Evolutionary conservation across 1,284 basidiomycete species (phyloP).

Genomic region (Cryptococcus sp.): DNA sequence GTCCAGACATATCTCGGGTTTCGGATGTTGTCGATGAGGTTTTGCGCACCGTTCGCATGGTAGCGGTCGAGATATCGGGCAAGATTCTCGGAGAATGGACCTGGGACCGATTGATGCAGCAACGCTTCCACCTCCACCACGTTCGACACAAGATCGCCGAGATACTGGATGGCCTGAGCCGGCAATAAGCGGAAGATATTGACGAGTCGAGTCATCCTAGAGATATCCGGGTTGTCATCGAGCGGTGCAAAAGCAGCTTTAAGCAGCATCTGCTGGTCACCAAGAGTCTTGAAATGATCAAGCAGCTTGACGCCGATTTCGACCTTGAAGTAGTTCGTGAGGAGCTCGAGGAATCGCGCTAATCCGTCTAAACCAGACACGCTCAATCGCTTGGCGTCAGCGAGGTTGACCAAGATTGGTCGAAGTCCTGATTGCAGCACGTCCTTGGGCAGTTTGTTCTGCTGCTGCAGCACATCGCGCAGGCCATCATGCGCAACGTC

Average conservation of each 20-base stretch:
- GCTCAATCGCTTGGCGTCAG: constrained; percentile 91
- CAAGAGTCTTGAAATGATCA: constrained; percentile 90
- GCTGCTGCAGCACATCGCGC: constrained; percentile 82
- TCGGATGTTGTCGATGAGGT: constrained; percentile 78
- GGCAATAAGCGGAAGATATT: constrained; percentile 97
- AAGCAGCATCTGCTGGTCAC: constrained; percentile 74
- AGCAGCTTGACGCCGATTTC: constrained; percentile 98
- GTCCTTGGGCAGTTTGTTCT: constrained; percentile 92
- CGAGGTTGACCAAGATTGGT: constrained; percentile 96
- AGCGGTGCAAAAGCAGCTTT: constrained; percentile 76
- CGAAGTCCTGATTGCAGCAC: constrained; percentile 91
- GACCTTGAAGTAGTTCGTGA: constrained; percentile 99
- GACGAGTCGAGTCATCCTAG: constrained; percentile 88
- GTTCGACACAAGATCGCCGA: constrained; percentile 79
- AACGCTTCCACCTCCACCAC: constrained; percentile 93
- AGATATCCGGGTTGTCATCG: constrained; percentile 86
- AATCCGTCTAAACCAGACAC: constrained; percentile 94
- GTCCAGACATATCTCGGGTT: constrained; percentile 76
- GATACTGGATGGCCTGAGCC: constrained; percentile 87
- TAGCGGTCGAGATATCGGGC: constrained; percentile 91
- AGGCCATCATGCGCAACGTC: constrained; percentile 94
- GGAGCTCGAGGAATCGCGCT: constrained; percentile 88
- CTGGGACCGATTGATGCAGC: constrained; percentile 84
- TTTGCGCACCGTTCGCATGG: constrained; percentile 77
- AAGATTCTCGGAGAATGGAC: constrained; percentile 92